Conservation (phyloP, 257 asterid genomes). For the Leptodermis oblonga region DNA sequence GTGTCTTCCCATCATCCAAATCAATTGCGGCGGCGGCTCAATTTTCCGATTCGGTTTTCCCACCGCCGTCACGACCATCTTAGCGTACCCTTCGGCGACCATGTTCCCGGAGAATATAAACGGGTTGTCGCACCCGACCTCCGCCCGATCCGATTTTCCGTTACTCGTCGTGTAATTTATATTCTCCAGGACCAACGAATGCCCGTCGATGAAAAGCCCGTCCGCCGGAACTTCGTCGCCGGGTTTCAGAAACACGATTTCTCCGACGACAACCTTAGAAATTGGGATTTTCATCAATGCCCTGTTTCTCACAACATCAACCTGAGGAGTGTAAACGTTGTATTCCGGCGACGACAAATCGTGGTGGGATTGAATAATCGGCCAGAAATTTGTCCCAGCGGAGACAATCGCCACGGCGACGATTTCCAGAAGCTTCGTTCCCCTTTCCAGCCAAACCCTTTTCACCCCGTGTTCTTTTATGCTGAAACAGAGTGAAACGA, state of each 20-base stretch:
- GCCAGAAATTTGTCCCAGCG: conserved; percentile 16
- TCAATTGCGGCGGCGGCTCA: neutral
- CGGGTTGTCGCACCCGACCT: conserved; percentile 13
- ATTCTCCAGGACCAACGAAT: conserved; percentile 14
- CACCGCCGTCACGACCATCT: conserved; percentile 19
- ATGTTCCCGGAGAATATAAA: conserved; percentile 11
- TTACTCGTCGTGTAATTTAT: neutral
- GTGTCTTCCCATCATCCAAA: conserved; percentile 6
- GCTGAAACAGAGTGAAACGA: conserved; percentile 23
- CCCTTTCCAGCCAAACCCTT: conserved; percentile 16
- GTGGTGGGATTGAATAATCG: conserved; percentile 6
- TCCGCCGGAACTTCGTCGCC: conserved; percentile 28
- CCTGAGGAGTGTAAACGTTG: conserved; percentile 5
- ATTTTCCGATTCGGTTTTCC: conserved; percentile 15
- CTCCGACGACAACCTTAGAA: conserved; percentile 15
- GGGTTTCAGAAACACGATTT: conserved; percentile 16
- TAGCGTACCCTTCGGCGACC: conserved; percentile 19
- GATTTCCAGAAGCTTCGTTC: conserved; percentile 15
- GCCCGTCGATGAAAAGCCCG: conserved; percentile 20
- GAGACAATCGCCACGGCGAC: conserved; percentile 12
- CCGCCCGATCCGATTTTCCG: neutral
- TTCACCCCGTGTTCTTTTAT: conserved; percentile 16
- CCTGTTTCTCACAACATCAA: conserved; percentile 18
- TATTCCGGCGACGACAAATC: conserved; percentile 1
- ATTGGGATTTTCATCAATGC: conserved; percentile 2